Base-by-base conservation (phyloP, 345 rosid genomes). In the Pistacia integerrima region DNA sequence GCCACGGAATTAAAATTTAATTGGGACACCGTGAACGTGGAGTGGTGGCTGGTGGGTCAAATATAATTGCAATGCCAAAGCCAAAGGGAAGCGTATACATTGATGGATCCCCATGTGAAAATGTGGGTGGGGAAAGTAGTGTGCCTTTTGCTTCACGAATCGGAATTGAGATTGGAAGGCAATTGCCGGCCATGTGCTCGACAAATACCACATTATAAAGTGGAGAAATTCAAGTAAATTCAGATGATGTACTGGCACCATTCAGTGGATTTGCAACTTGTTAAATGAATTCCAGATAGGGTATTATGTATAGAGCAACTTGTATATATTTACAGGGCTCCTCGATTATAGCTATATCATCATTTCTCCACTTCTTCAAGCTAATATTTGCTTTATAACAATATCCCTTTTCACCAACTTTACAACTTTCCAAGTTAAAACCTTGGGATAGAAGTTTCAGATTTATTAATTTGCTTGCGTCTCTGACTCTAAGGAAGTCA, bases 71-170 rank as follows among this genome's bases (percentile, higher is more conserved):
- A 35, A 61, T 38, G 76, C 67, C 56, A 17, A 49, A 20, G 44
- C 55, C 17, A 5, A 62, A 62, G 10, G 62, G 14, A 20, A 35
- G 35, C 62, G 11, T 5, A 35, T 33, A 16, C 14, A 38, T 64
- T 20, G 70, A 64, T 56, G 28, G 17, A 54, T 8, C 17, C 54
- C 38, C 70, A 69, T 59, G 76, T 75, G 74, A 74, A 41, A 8
- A 64, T 30, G 54, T 69, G 55, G 82, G 64, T 48, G 46, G 55
- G n/a, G 65, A 22, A 9, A 35, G 57, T 4, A 30, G 30, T 76
- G n/a, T 78, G 79, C 49, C 88, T 86, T 83, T 75, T 55, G 78
- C 85, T 75, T 77, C 77, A 86, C 72, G 85, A 79, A 60, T 75
- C 64, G 49, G 73, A 73, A 66, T 63, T 13, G 74, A 73, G 67